A percentile compares a stretch with the other conserved stretches of the same genome.
Evolutionary conservation across 306 rosid species (phyloP).

Genomic region (Pachyrhizus erosus): DNA sequence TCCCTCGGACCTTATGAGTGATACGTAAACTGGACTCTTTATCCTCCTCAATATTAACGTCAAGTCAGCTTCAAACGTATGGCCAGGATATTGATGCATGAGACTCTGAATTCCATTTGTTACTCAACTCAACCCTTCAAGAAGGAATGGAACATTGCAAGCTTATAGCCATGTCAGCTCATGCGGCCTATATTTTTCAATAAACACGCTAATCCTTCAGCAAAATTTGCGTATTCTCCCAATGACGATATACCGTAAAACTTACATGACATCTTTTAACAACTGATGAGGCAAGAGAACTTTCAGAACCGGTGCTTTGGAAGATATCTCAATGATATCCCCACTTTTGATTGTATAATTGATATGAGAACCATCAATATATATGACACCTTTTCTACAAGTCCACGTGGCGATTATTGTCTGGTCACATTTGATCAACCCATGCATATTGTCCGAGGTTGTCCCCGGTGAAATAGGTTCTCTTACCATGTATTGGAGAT

Average conservation of each 20-base stretch:
- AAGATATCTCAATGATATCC: conserved; percentile 71
- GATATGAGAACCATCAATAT: conserved; percentile 81
- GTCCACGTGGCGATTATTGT: conserved; percentile 64
- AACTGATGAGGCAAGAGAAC: conserved; percentile 68
- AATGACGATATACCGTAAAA: conserved; percentile 11
- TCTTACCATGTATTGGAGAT: conserved; percentile 93
- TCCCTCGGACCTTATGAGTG: background rate
- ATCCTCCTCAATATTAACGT: conserved; percentile 14
- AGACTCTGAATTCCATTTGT: conserved; percentile 1
- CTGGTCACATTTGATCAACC: conserved; percentile 56
- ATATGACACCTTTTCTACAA: conserved; percentile 65
- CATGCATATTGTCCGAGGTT: conserved; percentile 63
- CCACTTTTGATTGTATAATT: conserved; percentile 57
- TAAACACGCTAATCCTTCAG: conserved; percentile 21
- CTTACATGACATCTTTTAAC: conserved; percentile 38
- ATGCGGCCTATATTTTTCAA: conserved; percentile 24
- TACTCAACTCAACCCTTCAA: conserved; percentile 9
- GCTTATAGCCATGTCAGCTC: conserved; percentile 6
- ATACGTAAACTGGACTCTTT: background rate
- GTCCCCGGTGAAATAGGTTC: conserved; percentile 72
- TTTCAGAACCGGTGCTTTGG: conserved; percentile 74
- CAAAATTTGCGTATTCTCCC: conserved; percentile 9
- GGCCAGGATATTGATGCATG: background rate
- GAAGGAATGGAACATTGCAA: conserved; percentile 27
- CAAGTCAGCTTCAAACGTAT: conserved; percentile 18